Conservation (phyloP, 441 rosid species). For the Adansonia grandidieri region DNA sequence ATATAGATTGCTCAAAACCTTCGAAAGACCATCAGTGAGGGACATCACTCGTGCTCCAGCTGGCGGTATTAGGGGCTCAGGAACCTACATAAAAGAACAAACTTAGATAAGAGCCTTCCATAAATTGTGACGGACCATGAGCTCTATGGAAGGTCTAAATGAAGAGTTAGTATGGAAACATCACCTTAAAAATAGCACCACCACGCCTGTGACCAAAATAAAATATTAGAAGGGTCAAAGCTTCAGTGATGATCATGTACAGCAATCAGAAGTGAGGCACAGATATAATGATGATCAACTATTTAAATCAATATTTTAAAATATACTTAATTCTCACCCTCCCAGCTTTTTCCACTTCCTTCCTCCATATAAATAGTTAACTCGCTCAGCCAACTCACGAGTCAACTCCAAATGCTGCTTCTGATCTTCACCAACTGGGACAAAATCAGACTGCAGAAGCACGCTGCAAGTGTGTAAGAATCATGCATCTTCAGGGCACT, state of each 20-base stretch:
- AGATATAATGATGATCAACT: neutral
- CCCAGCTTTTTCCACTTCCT: constrained; percentile 97
- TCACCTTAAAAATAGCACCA: constrained; percentile 86
- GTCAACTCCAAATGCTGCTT: constrained; percentile 95
- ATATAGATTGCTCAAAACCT: constrained; percentile 50
- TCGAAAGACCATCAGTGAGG: constrained; percentile 90
- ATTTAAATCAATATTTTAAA: neutral
- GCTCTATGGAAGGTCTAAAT: constrained; percentile 31
- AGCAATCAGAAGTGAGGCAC: neutral
- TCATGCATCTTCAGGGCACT: constrained; percentile 36
- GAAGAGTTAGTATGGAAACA: constrained; percentile 28
- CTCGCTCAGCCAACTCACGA: constrained; percentile 80
- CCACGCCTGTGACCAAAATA: constrained; percentile 62
- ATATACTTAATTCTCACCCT: constrained; percentile 52
- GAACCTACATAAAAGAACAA: constrained; percentile 58
- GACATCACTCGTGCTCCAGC: constrained; percentile 95
- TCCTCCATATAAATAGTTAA: constrained; percentile 85
- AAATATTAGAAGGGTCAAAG: constrained; percentile 28
- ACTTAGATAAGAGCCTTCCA: constrained; percentile 22
- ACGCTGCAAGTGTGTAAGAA: constrained; percentile 55
- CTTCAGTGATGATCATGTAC: constrained; percentile 22
- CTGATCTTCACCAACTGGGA: constrained; percentile 98
- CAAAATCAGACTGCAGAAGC: constrained; percentile 83
- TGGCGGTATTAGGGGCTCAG: constrained; percentile 87
- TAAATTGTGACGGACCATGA: constrained; percentile 14